Evolutionary conservation across 306 rosid species (phyloP).

Genomic region (Corylus heterophylla): DNA sequence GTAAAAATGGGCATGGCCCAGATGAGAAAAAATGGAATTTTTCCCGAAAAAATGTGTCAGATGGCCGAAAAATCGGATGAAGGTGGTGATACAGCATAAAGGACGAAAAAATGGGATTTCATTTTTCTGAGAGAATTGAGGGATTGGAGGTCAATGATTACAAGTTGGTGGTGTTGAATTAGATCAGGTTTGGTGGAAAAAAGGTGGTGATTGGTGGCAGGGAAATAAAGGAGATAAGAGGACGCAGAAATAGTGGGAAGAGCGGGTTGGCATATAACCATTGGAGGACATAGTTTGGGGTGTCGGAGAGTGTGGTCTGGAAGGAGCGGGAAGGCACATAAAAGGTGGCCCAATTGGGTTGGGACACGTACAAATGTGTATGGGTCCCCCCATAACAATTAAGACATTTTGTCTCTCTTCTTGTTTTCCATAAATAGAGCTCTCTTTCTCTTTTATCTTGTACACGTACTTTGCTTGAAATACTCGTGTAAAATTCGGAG

Average conservation of each 20-base stretch:
- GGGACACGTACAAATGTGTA: not conserved
- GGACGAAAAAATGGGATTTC: not conserved
- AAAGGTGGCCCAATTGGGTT: not conserved
- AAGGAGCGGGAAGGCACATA: not conserved
- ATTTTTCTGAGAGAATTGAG: not conserved
- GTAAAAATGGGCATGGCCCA: slow-evolving; percentile 23
- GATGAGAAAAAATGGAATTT: slow-evolving; percentile 18
- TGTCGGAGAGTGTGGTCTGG: not conserved
- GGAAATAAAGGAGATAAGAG: not conserved
- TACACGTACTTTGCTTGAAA: no score
- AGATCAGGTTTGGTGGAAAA: not conserved
- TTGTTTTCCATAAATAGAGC: no score
- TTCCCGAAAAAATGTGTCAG: slow-evolving; percentile 31
- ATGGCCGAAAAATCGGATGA: not conserved
- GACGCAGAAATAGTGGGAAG: not conserved
- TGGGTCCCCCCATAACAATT: not conserved
- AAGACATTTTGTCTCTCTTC: not conserved
- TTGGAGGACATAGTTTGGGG: slow-evolving; percentile 15
- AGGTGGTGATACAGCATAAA: not conserved
- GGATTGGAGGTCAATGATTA: no score
- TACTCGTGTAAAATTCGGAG: not conserved
- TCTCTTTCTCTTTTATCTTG: no score
- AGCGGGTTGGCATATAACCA: not conserved
- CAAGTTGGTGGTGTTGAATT: not conserved
- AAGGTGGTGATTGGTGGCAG: not conserved